Percentiles rank a stretch among this genome's conserved stretches.
Evolutionary conservation across 2,329 filamentous ascomycete species (phyloP).

Genomic region (Cryphonectria japonica): DNA sequence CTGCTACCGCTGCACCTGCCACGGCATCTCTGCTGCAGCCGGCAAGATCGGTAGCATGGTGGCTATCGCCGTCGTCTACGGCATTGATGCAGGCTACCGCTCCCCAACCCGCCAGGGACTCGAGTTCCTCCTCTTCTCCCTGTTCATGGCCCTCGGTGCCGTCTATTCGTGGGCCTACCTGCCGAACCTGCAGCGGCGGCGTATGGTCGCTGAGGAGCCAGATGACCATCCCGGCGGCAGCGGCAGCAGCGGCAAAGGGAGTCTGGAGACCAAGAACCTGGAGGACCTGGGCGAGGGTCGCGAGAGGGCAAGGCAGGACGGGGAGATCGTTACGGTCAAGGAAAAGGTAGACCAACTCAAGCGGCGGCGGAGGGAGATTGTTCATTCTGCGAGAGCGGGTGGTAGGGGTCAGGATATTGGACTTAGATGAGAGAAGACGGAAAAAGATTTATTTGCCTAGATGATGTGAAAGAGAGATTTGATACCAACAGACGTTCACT

Average conservation of each 20-base stretch:
- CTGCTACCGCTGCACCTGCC: constrained; percentile 64
- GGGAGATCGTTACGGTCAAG: constrained; percentile 48
- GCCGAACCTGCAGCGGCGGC: constrained; percentile 50
- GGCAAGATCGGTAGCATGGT: constrained; percentile 63
- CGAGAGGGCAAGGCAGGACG: constrained; percentile 47
- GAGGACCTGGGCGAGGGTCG: constrained; percentile 56
- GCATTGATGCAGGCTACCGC: constrained; percentile 51
- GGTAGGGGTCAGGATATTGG: constrained; percentile 22
- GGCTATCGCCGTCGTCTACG: constrained; percentile 54
- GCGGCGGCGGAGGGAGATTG: constrained; percentile 36
- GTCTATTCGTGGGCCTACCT: constrained; percentile 57
- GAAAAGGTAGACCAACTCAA: constrained; percentile 48
- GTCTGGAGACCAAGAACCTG: constrained; percentile 51
- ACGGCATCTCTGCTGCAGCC: constrained; percentile 63
- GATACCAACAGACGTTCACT: neutral
- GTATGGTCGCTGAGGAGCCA: constrained; percentile 27
- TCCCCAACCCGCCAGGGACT: constrained; percentile 50
- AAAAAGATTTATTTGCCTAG: neutral
- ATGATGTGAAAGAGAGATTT: neutral
- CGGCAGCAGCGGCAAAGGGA: constrained; percentile 39
- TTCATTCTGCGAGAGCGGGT: neutral
- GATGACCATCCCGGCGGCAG: constrained; percentile 15
- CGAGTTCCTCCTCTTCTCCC: constrained; percentile 55
- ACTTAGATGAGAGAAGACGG: constrained; percentile 6
- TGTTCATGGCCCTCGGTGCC: constrained; percentile 53